phyloP scores from a whole-genome alignment of 257 asterid species.

The Euphrasia confusa region DNA sequence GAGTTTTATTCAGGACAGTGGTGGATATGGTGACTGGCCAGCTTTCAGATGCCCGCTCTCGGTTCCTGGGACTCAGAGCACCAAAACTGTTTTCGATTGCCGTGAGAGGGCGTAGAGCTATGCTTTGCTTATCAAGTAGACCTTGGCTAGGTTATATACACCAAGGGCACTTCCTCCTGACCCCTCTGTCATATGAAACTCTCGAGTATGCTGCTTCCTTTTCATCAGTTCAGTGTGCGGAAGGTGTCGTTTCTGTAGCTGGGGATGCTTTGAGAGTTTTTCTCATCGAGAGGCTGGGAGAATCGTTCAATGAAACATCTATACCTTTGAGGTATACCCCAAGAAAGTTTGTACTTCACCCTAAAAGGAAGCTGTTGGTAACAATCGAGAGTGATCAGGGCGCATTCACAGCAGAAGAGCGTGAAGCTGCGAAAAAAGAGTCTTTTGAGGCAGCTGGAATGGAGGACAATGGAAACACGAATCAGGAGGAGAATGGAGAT shows the following conservation, averaged over 20 bases:
- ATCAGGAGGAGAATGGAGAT: slow-evolving; percentile 79
- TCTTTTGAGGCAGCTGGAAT: slow-evolving; percentile 75
- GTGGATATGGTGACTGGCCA: slow-evolving; percentile 98
- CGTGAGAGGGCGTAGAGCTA: slow-evolving; percentile 88
- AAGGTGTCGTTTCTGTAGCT: slow-evolving; percentile 98
- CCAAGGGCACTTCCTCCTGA: slow-evolving; percentile 94
- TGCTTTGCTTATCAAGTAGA: slow-evolving; percentile 95
- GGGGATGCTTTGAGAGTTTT: slow-evolving; percentile 95
- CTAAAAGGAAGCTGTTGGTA: slow-evolving; percentile 73
- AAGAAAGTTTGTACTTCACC: slow-evolving; percentile 81
- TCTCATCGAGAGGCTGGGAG: slow-evolving; percentile 90
- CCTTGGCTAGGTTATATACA: slow-evolving; percentile 99
- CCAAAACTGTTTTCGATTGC: slow-evolving; percentile 81
- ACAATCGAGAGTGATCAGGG: slow-evolving; percentile 97
- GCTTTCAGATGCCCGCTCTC: slow-evolving; percentile 96
- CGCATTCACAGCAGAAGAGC: slow-evolving; percentile 89
- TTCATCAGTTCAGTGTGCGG: slow-evolving; percentile 98
- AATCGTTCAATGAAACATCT: slow-evolving; percentile 84
- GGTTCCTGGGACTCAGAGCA: slow-evolving; percentile 88
- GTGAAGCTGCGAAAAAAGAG: slow-evolving; percentile 83
- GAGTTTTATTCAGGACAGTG: slow-evolving; percentile 90
- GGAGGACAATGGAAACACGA: slow-evolving; percentile 70
- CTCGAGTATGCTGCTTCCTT: slow-evolving; percentile 97
- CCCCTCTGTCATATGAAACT: slow-evolving; percentile 88
- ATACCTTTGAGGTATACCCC: slow-evolving; percentile 94